Base-by-base conservation (phyloP, 2,329 filamentous ascomycete species). In the Aspergillus carbonarius region DNA sequence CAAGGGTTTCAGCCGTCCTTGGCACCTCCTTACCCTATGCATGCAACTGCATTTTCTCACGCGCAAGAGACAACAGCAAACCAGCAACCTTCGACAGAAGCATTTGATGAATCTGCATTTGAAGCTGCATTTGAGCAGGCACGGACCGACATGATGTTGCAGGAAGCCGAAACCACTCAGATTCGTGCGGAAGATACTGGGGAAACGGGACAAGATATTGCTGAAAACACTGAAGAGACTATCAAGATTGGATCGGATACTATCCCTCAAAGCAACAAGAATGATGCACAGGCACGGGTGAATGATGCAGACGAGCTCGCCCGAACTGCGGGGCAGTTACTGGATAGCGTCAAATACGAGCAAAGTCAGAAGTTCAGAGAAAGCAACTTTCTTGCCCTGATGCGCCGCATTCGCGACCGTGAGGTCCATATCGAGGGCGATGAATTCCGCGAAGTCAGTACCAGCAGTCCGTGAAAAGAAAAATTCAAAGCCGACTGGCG, bases 371-470 rank as follows among this genome's bases (percentile, higher is more conserved):
- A 93, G 70, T 95, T 95, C 73, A 85, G 87, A 66, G 85, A 92
- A 69, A 93, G 90, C 64, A 85, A 85, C 59, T 96, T 96, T 69
- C 76, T 93, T 0, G 81, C 83, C 4, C 78, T 96, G 47, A 95
- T 96, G 91, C 85, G 89, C 27, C 83, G 85, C 59, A 84, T 95
- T 55, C 83, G 88, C 53, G 86, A 91, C 69, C 81, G 83, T 56
- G 87, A 95, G 76, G 85, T 92, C 13, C 83, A 83, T 50, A 86
- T 95, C 37, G 82, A 90, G 63, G 89, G 88, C 40, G 88, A 91
- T 70, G 84, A 78, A 66, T 77, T 78, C 66, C 74, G 73, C 68
- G 73, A 78, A 76, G 76, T 78, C 73, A 77, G 76, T 78, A 74
- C 70, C 70, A 73, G 70, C 70, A 73, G 71, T 72, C 72, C 74